These are phyloP conservation scores for Cucumis hystrix DNA, from an alignment of 306 rosid genomes.

Conservation along the genomic window DNA sequence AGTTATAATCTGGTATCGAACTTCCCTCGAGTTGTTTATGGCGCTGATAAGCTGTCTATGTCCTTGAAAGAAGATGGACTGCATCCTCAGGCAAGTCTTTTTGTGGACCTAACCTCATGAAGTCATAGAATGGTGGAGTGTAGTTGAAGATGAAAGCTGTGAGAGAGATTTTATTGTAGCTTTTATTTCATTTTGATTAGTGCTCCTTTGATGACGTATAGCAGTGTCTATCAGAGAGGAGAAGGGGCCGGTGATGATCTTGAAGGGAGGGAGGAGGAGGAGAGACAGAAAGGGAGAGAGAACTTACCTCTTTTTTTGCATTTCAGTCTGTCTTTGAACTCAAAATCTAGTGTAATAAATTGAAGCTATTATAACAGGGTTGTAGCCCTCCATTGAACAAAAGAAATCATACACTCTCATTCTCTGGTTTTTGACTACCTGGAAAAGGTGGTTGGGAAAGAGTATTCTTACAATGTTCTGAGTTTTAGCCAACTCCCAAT, in stretches of 20 bases:
- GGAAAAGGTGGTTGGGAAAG: background rate
- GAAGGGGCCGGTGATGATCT: too few species aligned
- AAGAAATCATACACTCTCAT: background rate
- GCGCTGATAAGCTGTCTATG: conserved; percentile 39
- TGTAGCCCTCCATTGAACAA: background rate
- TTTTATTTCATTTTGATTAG: background rate
- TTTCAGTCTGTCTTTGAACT: too few species aligned
- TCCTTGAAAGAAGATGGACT: conserved; percentile 89
- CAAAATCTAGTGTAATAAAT: too few species aligned
- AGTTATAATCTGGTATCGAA: conserved; percentile 72
- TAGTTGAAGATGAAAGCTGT: conserved; percentile 2
- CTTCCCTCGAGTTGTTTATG: conserved; percentile 79
- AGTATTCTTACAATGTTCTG: conserved; percentile 25
- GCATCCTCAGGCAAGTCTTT: conserved; percentile 75
- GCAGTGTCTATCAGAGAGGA: too few species aligned
- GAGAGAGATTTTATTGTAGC: background rate
- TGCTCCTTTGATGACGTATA: background rate
- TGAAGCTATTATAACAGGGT: background rate
- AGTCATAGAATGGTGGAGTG: background rate
- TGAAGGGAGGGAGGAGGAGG: too few species aligned
- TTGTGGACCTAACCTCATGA: conserved; percentile 37
- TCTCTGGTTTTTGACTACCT: background rate
- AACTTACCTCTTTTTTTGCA: too few species aligned
- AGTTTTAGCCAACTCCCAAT: conserved; percentile 63
- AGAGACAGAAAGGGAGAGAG: too few species aligned